Conservation (phyloP, 371 early-diverging fungal genomes). For the Lichtheimia ramosa region DNA sequence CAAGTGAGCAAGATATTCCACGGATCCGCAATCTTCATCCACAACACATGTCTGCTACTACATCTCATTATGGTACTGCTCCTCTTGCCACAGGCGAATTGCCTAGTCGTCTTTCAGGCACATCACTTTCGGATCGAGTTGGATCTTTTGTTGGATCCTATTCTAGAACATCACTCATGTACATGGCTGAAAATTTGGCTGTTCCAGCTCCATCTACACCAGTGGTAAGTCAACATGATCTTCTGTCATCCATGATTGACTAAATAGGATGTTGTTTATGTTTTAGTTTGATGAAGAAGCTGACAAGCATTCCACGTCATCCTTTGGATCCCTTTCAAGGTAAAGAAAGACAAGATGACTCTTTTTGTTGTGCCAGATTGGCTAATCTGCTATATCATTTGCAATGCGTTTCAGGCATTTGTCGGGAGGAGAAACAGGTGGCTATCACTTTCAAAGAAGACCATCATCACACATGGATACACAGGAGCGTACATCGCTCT, state of each 20-base stretch:
- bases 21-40: slow-evolving; percentile 44
- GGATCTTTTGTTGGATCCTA: slow-evolving; percentile 52
- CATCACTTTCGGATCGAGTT: slow-evolving; percentile 21
- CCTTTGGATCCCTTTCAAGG: slow-evolving; percentile 20
- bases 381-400: too few species aligned
- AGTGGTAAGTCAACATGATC: slow-evolving; percentile 5
- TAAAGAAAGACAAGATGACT: slow-evolving; percentile 2
- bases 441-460: neutral
- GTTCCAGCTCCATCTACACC: slow-evolving; percentile 17
- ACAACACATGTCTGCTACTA: slow-evolving; percentile 23
- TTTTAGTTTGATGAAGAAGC: slow-evolving; percentile 34
- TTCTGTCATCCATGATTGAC: too few species aligned
- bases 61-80: slow-evolving; percentile 11
- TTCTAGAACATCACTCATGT: slow-evolving; percentile 50
- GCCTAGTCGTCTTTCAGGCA: slow-evolving; percentile 9
- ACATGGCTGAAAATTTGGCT: slow-evolving; percentile 50
- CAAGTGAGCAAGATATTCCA: slow-evolving; percentile 10
- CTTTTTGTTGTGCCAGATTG: neutral
- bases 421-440: too few species aligned
- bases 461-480: slow-evolving; percentile 1
- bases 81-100: neutral
- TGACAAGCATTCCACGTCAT: slow-evolving; percentile 24
- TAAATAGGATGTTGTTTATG: neutral
- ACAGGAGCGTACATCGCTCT: slow-evolving; percentile 25
- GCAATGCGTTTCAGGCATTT: too few species aligned